Conservation (phyloP, 2,329 filamentous ascomycete species). For the Penicillium janthinellum region DNA sequence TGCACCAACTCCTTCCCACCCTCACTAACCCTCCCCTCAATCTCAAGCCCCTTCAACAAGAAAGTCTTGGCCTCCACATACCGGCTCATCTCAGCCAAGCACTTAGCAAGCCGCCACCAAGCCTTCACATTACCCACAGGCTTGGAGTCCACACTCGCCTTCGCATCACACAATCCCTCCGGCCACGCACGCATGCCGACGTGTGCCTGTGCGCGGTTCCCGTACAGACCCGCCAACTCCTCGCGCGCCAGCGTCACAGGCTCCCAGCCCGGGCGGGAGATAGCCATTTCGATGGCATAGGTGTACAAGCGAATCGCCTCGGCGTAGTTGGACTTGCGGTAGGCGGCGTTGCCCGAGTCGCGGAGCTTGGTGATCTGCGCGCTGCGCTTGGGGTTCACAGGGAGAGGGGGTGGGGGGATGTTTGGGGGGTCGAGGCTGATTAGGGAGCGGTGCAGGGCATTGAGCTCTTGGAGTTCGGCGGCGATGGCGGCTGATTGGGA, state of each 20-base stretch:
- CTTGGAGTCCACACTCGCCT: slow-evolving; percentile 85
- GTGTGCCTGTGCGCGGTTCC: slow-evolving; percentile 86
- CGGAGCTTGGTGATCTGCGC: slow-evolving; percentile 88
- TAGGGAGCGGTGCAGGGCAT: slow-evolving; percentile 73
- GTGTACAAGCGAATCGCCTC: slow-evolving; percentile 82
- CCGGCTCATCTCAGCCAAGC: slow-evolving; percentile 86
- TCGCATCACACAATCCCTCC: slow-evolving; percentile 83
- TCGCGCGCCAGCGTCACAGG: slow-evolving; percentile 79
- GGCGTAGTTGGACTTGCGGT: slow-evolving; percentile 72
- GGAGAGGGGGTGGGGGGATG: slow-evolving; percentile 81
- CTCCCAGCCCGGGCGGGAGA: slow-evolving; percentile 82
- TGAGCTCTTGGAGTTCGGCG: slow-evolving; percentile 71
- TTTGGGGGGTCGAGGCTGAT: slow-evolving; percentile 65
- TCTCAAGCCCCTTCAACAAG: slow-evolving; percentile 75
- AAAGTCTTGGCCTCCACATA: slow-evolving; percentile 80
- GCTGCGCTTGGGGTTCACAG: slow-evolving; percentile 88
- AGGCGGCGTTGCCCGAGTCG: slow-evolving; percentile 80
- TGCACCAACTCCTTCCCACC: slow-evolving; percentile 58
- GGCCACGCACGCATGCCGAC: slow-evolving; percentile 80
- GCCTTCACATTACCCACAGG: slow-evolving; percentile 86
- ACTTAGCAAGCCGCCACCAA: slow-evolving; percentile 87
- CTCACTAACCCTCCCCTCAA: slow-evolving; percentile 65
- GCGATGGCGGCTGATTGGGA: slow-evolving; percentile 55
- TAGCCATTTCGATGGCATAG: slow-evolving; percentile 87
- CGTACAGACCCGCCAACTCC: slow-evolving; percentile 76